Evolutionary conservation across 1,139 yeast genomes (phyloP).

Genomic region (Yamadazyma taylorii): DNA sequence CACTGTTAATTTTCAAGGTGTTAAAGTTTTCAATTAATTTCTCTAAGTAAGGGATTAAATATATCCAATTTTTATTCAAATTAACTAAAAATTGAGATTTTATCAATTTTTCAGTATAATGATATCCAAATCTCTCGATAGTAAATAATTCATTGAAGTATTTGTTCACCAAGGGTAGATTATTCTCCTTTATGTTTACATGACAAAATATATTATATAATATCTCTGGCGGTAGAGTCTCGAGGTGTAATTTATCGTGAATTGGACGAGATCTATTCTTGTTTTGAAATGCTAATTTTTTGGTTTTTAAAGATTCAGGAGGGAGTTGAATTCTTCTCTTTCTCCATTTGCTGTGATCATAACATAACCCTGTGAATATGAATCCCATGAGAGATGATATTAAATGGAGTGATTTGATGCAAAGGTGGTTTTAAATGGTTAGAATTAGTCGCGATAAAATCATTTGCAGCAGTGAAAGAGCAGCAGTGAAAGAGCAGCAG

Average conservation of each 20-base stretch:
- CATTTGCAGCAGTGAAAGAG: too few relatives aligned
- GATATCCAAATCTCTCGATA: slow-evolving; percentile 13
- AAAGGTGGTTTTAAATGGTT: too few relatives aligned
- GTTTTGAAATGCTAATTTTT: background rate
- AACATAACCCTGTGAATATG: too few relatives aligned
- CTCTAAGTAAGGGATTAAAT: slow-evolving; percentile 4
- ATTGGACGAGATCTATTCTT: background rate
- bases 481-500: too few relatives aligned
- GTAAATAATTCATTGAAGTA: slow-evolving; percentile 23
- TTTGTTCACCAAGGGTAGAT: slow-evolving; percentile 26
- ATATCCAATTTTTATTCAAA: slow-evolving; percentile 20
- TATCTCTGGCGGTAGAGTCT: slow-evolving; percentile 35
- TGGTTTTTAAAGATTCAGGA: background rate
- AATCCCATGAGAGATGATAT: too few relatives aligned
- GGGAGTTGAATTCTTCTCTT: background rate
- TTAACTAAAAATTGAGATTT: slow-evolving; percentile 19
- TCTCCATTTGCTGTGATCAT: background rate
- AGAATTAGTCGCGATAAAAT: too few relatives aligned
- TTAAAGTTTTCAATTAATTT: slow-evolving; percentile 4
- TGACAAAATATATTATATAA: slow-evolving; percentile 29
- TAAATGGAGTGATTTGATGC: too few relatives aligned
- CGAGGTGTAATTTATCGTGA: slow-evolving; percentile 1
- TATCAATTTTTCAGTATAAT: slow-evolving; percentile 15
- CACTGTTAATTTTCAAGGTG: slow-evolving; percentile 2
- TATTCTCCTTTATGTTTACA: slow-evolving; percentile 27